phyloP scores from a whole-genome alignment of 2,329 filamentous ascomycete species.

The Aspergillus sp. region DNA sequence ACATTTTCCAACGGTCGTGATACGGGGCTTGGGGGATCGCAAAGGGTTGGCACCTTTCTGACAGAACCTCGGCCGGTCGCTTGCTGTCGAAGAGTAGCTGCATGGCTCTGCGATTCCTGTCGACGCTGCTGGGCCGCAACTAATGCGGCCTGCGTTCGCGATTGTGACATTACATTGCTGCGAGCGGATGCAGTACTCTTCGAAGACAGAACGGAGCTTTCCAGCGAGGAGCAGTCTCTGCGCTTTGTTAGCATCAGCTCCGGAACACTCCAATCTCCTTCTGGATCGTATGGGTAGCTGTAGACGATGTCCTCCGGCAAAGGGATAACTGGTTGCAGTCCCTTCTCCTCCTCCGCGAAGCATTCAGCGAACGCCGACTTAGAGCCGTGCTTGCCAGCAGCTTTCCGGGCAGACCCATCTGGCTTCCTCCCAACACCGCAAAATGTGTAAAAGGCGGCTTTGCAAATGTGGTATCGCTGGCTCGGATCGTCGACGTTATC shows the following conservation, averaged over 20 bases:
- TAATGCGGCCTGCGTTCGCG: constrained; percentile 40
- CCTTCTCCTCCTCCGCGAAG: constrained; percentile 45
- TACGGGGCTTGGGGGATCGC: constrained; percentile 20
- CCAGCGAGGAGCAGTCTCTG: constrained; percentile 25
- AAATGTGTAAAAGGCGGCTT: constrained; percentile 43
- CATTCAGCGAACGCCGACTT: constrained; percentile 50
- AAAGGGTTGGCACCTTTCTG: constrained; percentile 26
- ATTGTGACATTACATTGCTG: constrained; percentile 28
- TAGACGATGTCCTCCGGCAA: constrained; percentile 48
- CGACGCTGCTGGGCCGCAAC: constrained; percentile 41
- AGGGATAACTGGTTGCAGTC: constrained; percentile 46
- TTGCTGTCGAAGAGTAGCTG: constrained; percentile 48
- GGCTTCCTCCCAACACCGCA: constrained; percentile 46
- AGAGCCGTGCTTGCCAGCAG: constrained; percentile 46
- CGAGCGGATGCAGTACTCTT: constrained; percentile 28
- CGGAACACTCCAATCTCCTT: constrained; percentile 43
- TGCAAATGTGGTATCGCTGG: constrained; percentile 41
- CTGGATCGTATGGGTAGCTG: constrained; percentile 40
- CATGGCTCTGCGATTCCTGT: constrained; percentile 46
- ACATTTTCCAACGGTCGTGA: constrained; percentile 19
- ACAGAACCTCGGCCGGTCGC: constrained; percentile 35
- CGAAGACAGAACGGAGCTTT: constrained; percentile 30
- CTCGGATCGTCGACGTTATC: constrained; percentile 36
- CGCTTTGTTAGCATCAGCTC: constrained; percentile 20
- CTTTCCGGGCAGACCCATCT: constrained; percentile 41